Evolutionary conservation across 352 stramenopile species (phyloP), one percentile per base, ranked within the genome.

Genomic region (Phytopythium sindhum): DNA sequence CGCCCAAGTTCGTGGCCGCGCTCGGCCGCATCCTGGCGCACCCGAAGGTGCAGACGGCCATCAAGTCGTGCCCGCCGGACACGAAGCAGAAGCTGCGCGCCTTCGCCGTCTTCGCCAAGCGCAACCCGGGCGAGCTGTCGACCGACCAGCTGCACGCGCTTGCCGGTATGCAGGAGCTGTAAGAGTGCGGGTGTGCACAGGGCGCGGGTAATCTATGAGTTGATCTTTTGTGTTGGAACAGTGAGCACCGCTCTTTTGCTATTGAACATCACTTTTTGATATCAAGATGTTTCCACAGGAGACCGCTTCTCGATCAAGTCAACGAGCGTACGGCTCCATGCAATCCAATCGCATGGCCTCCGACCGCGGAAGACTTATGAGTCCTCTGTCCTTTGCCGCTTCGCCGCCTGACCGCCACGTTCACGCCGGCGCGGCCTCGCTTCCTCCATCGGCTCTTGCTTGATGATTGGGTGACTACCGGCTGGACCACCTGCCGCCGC

Each of bases 21-120:
- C 69, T 91, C 61, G 77, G 80, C 6, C 85, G 80, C 63, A 91
- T 96, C 44, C 54, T 96, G 60, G 88, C 81, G 21, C 87, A 96
- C 57, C 85, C 87, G 4, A 96, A 96, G 60, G 85, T 96, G 39
- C 80, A 91, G 50, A 93, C 84, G 33, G 87, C 87, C 1, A 79
- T 94, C 54, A 93, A 89, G 55, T 88, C 84, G 33, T 94, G 87
- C 60, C 86, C 87, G 28, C 59, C 69, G 0, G 87, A 96, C 57
- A 91, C 72, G 65, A 93, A 90, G 62, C 53, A 72, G n/a, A 92
- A 93, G 69, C 64, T 96, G 52, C 71, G 68, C 33, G 74, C 64
- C 24, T 96, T 94, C 48, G 71, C 84, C 52, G 59, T 41, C 31
- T 93, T 88, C 55, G 93, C 84, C 69, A 84, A 81, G 53, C 89